Evolutionary conservation across 345 rosid genomes (phyloP), one percentile per base, ranked within the genome.

Genomic region (Populus davidiana): DNA sequence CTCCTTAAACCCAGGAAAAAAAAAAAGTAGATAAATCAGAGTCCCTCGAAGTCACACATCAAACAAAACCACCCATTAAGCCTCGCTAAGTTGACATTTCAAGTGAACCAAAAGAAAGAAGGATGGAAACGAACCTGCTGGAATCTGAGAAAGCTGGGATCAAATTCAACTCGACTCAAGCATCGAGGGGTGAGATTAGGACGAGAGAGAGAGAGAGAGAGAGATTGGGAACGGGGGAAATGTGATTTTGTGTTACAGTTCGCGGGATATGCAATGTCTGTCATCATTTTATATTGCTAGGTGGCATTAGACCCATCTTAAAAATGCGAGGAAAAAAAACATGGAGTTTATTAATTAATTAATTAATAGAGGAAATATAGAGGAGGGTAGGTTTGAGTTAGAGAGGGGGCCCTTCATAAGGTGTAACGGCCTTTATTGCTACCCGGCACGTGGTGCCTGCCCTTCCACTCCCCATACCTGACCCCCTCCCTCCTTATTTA

Each of bases 361-460:
- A 14, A 47, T 47, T 47, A 12, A 14, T 14, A 14, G 64, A 7
- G 44, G 44, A 7, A 9, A 7, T 36, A 16, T 72, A 79, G 41
- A 77, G 75, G 44, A 69, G 36, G 86, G 82, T 89, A 88, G 94
- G 94, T 91, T 77, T 65, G 89, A 83, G 90, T 85, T 85, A 85
- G 91, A 78, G 84, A 79, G 82, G 83, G 78, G 88, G 89, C 83
- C 71, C 75, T 83, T 35, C 12, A 31, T 2, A 21, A 76, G 81
- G 75, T 67, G 67, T 78, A 87, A 83, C 86, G 73, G 77, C 87
- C 69, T 87, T 83, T 54, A 77, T 78, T 77, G 73, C 75, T 72
- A 36, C 77, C 41, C 68, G 43, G 88, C 92, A 91, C 92, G 90
- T 89, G 91, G 86, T 80, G 81, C 78, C 92, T 86, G 88, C 90